Evolutionary conservation across 495 filamentous ascomycete genomes (phyloP).

Genomic region (Arthonia radiata): DNA sequence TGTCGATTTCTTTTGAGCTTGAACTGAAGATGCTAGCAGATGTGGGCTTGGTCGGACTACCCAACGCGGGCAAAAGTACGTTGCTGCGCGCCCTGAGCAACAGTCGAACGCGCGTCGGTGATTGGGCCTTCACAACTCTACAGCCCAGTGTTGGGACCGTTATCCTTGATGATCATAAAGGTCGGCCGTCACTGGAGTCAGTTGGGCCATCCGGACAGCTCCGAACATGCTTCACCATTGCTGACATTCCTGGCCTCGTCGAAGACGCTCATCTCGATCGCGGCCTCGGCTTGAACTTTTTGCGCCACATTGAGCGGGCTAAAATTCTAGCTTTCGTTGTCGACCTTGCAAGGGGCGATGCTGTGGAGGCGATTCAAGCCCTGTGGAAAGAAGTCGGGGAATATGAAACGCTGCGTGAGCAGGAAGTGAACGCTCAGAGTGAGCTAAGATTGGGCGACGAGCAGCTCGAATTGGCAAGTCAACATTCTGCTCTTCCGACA

Average conservation of each 20-base stretch:
- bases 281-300: slow-evolving; percentile 72
- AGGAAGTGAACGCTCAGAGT: slow-evolving; percentile 23
- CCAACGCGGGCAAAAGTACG: slow-evolving; percentile 91
- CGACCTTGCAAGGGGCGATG: slow-evolving; percentile 58
- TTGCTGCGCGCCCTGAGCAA: slow-evolving; percentile 66
- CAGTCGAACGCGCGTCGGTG: slow-evolving; percentile 65
- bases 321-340: slow-evolving; percentile 82
- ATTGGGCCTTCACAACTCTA: slow-evolving; percentile 93
- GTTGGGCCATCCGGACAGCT: slow-evolving; percentile 13
- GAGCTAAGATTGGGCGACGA: slow-evolving; percentile 13
- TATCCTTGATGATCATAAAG: slow-evolving; percentile 59
- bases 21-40: slow-evolving; percentile 91
- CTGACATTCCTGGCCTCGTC: slow-evolving; percentile 85
- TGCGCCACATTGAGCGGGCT: slow-evolving; percentile 84
- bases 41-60: slow-evolving; percentile 78
- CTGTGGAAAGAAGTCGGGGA: slow-evolving; percentile 76
- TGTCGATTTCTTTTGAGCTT: slow-evolving; percentile 56
- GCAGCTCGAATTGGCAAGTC: slow-evolving; percentile 7
- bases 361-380: slow-evolving; percentile 46
- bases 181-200: slow-evolving; percentile 29
- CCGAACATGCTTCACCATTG: slow-evolving; percentile 67
- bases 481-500: slow-evolving; percentile 4
- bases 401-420: slow-evolving; percentile 51
- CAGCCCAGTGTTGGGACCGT: slow-evolving; percentile 89
- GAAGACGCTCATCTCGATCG: slow-evolving; percentile 78